Evolutionary conservation across 768 basidiomycete genomes (phyloP).

Genomic region (Infundibulicybe gibba): DNA sequence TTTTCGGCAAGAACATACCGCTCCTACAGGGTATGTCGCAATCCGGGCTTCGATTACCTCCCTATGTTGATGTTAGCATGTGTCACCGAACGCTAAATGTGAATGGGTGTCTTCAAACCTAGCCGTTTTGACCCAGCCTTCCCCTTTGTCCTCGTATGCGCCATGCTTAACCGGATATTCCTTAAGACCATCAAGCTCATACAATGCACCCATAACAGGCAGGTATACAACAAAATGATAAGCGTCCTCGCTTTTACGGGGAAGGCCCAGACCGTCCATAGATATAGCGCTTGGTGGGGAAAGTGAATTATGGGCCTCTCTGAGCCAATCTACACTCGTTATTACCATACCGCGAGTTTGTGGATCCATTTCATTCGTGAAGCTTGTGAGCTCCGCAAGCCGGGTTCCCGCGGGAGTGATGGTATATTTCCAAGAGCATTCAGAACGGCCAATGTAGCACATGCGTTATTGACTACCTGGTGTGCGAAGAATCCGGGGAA

Average conservation of each 20-base stretch:
- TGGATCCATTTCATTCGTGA: slow-evolving; percentile 84
- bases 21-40: slow-evolving; percentile 83
- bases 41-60: slow-evolving; percentile 87
- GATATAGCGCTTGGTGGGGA: slow-evolving; percentile 89
- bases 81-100: slow-evolving; percentile 6
- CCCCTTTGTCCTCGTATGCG: slow-evolving; percentile 57
- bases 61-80: slow-evolving; percentile 33
- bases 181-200: slow-evolving; percentile 93
- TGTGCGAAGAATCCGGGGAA: slow-evolving; percentile 92
- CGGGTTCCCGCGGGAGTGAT: slow-evolving; percentile 60
- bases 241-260: slow-evolving; percentile 71
- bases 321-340: slow-evolving; percentile 76
- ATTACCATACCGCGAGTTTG: slow-evolving; percentile 80
- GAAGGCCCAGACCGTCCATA: slow-evolving; percentile 75
- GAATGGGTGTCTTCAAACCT: slow-evolving; percentile 40
- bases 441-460: slow-evolving; percentile 91
- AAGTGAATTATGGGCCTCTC: slow-evolving; percentile 88
- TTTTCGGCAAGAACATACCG: slow-evolving; percentile 50
- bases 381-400: slow-evolving; percentile 69
- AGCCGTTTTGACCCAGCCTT: slow-evolving; percentile 83
- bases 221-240: slow-evolving; percentile 97
- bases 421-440: slow-evolving; percentile 87
- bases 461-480: slow-evolving; percentile 94
- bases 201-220: slow-evolving; percentile 77
- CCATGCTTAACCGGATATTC: slow-evolving; percentile 78